Evolutionary conservation across 768 basidiomycete genomes (phyloP).

Genomic region (Clitopilus passeckerianus): DNA sequence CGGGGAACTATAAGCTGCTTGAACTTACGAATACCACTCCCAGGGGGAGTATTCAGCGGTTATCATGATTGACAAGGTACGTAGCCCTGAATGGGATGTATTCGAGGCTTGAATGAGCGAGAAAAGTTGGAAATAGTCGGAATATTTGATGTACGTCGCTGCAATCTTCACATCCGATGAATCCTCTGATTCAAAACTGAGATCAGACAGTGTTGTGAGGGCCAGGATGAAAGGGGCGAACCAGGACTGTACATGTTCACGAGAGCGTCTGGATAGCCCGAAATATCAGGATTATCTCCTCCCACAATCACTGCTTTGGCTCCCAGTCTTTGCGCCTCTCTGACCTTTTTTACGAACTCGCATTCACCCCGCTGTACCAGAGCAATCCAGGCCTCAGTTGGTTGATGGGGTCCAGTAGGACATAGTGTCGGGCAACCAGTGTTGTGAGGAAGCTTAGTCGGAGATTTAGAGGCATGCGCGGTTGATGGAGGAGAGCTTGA

Average conservation of each 20-base stretch:
- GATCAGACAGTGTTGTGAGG: not conserved
- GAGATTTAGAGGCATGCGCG: not conserved
- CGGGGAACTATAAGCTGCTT: slow-evolving; percentile 2
- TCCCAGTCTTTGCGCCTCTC: slow-evolving; percentile 67
- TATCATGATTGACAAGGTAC: slow-evolving; percentile 71
- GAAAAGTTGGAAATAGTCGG: slow-evolving; percentile 70
- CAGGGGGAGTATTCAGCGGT: slow-evolving; percentile 78
- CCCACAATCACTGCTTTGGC: slow-evolving; percentile 92
- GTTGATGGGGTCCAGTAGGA: slow-evolving; percentile 44
- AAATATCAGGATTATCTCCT: slow-evolving; percentile 62
- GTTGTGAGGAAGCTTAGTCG: slow-evolving; percentile 23
- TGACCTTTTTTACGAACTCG: slow-evolving; percentile 86
- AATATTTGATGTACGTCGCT: slow-evolving; percentile 83
- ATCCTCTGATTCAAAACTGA: slow-evolving; percentile 48
- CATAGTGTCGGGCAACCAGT: slow-evolving; percentile 71
- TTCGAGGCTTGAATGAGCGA: slow-evolving; percentile 70
- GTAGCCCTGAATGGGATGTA: slow-evolving; percentile 72
- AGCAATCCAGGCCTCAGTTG: slow-evolving; percentile 83
- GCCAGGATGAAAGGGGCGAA: slow-evolving; percentile 23
- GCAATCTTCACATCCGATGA: slow-evolving; percentile 81
- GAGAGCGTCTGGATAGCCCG: slow-evolving; percentile 68
- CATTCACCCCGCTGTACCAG: slow-evolving; percentile 87
- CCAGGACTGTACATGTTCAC: slow-evolving; percentile 94
- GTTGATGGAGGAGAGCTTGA: slow-evolving; percentile 13
- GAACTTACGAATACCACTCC: slow-evolving; percentile 88